phyloP scores from a whole-genome alignment of 2,329 filamentous ascomycete species.

The Diaporthe batatas region DNA sequence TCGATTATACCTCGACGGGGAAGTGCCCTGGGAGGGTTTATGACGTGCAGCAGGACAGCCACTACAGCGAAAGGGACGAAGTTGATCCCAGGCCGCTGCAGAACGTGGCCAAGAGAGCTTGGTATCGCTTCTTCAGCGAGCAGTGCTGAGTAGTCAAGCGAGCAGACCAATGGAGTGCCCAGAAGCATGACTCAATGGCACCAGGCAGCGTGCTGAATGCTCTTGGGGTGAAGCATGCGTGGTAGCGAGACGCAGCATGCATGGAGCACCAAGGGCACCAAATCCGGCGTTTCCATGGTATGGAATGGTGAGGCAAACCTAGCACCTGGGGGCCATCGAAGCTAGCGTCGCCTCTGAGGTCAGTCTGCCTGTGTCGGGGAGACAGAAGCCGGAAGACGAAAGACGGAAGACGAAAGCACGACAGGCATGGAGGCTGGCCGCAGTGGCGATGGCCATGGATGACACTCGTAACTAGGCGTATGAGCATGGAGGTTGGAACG shows the following conservation, averaged over 20 bases:
- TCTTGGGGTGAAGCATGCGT: slow-evolving; percentile 10
- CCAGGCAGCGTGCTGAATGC: background rate
- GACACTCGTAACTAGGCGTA: background rate
- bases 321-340: background rate
- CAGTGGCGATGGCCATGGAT: background rate
- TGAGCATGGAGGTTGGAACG: background rate
- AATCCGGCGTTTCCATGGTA: background rate
- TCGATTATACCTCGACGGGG: background rate
- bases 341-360: slow-evolving; percentile 7
- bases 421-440: slow-evolving; percentile 12
- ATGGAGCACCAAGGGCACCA: background rate
- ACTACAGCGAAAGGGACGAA: background rate
- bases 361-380: background rate
- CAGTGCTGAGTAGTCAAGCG: background rate
- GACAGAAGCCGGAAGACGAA: background rate
- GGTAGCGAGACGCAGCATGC: background rate
- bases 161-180: background rate
- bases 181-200: background rate
- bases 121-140: background rate
- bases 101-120: background rate
- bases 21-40: background rate
- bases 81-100: background rate
- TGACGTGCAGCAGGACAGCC: background rate
- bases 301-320: background rate
- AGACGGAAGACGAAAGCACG: background rate